Base-by-base conservation (phyloP, 2,329 filamentous ascomycete species). In the Thielaviopsis punctulata region DNA sequence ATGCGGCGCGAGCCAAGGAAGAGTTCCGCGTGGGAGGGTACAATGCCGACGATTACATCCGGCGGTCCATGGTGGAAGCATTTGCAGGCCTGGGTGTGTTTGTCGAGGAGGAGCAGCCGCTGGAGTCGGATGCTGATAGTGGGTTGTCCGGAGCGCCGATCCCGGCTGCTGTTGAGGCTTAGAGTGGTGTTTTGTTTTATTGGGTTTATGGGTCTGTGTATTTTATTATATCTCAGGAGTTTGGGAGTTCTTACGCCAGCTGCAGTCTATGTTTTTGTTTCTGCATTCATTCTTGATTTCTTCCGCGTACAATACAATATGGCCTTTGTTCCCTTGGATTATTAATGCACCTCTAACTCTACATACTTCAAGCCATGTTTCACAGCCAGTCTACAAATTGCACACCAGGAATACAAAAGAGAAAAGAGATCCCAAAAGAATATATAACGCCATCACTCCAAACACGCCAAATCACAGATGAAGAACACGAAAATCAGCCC, bases 71-170 rank as follows among this genome's bases (percentile, higher is more conserved):
- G 62, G 84, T 86, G 56, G 89, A 95, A 62, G 88, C 90, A 0
- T 96, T 95, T 66, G 80, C 86, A 0, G 92, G 93, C 0, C 65
- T 98, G 55, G 87, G 85, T 0, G 85, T 94, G 43, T 93, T 94
- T 59, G 72, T 98, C 43, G 82, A 77, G 33, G 87, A 95, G 45
- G 89, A 94, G 62, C 77, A 76, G 65, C 59, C 62, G 2, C 61
- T 59, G 2, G 67, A 70, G 45, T 63, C 60, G 45, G 18, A 21
- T 13, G 13, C 43, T 2, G 49, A 49, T 3, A 45, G 43, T 15
- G 43, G 43, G 9, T 45, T 24, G 24, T 21, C 18, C 8, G 19
- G 19, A 8, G 22, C 33, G 3, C 19, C 33, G 45, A 30, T 21
- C 5, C 18, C 15, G 19, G 49, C 18, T 18, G 15, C 27, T 25